Base-by-base conservation (phyloP, 1,139 yeast species). In the Starmera stellimalicola region DNA sequence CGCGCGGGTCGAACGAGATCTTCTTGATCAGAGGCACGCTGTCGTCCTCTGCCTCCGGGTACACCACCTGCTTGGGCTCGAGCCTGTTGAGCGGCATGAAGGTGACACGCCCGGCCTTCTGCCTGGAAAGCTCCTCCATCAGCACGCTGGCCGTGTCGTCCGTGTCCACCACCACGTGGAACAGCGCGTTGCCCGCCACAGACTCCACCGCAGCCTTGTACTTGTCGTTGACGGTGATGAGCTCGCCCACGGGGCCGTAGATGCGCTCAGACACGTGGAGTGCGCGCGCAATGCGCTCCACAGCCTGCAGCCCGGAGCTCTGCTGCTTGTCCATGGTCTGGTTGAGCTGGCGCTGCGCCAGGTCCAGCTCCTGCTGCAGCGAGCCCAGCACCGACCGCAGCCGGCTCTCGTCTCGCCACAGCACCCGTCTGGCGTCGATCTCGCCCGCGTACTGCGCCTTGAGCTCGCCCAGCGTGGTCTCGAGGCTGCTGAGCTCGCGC, bases 191-290 rank as follows among this genome's bases (percentile, higher is more conserved):
- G 2, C 97, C 97, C 11, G 94, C 96, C 30, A 85, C 72, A 6
- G 82, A 91, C 51, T 88, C 96, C 2, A 82, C 81, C 1, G 96
- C 94, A 2, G 78, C 70, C 51, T 81, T 80, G 52, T 85, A 88
- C 47, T 83, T 84, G 35, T 82, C 88, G 45, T 79, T 80, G 3
- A 85, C 91, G 36, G 68, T 68, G 38, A 91, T 80, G 25, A 91
- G 61, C 43, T 87, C 95, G 23, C 94, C 93, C 16, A 91, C 57
- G 1, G 94, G 78, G 0, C 98, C 98, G 55, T 71, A 77, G 4
- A 85, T 93, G n/a, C n/a, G n/a, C 7, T 79, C 73, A 2, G 60
- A 56, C 26, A 87, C 55, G 9, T 73, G 72, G 32, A 82, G 57
- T 35, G 65, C 66, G 29, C 67, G 58, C 0, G 79, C 64, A 26